Percentiles rank a stretch among this genome's conserved stretches.
phyloP scores from a whole-genome alignment of 495 filamentous ascomycete genomes.

The Evernia prunastri region DNA sequence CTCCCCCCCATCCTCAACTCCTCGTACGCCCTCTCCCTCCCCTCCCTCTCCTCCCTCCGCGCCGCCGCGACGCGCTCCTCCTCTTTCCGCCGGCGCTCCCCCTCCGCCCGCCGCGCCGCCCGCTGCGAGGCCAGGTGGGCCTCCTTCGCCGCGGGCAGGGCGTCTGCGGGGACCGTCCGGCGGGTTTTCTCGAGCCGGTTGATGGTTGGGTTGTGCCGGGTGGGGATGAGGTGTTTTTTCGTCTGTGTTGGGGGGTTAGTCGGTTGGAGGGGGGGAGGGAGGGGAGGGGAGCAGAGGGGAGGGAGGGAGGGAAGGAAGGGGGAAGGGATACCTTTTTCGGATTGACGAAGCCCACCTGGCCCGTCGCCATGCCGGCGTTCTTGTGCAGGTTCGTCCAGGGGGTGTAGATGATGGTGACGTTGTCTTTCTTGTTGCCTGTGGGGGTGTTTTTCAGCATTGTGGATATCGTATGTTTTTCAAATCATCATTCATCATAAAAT shows the following conservation, averaged over 20 bases:
- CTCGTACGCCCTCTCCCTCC: conserved; percentile 93
- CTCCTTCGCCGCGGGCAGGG: conserved; percentile 73
- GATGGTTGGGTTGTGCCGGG: conserved; percentile 80
- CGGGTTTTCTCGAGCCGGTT: conserved; percentile 97
- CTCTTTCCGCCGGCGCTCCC: conserved; percentile 68
- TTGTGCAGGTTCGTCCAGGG: conserved; percentile 97
- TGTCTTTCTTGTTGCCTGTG: conserved; percentile 94
- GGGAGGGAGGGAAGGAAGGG: neutral
- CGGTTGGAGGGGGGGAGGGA: neutral
- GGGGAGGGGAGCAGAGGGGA: neutral
- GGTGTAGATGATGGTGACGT: conserved; percentile 92
- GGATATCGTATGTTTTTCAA: too few relatives aligned
- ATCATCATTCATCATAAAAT: too few relatives aligned
- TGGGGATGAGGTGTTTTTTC: conserved; percentile 65
- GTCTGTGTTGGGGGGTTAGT: conserved; percentile 42
- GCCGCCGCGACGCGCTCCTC: conserved; percentile 74
- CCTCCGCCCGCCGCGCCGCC: conserved; percentile 58
- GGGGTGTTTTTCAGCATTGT: too few relatives aligned
- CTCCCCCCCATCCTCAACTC: conserved; percentile 48
- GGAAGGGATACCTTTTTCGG: conserved; percentile 46
- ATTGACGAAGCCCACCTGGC: conserved; percentile 94
- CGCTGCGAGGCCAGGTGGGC: conserved; percentile 60
- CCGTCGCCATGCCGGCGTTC: conserved; percentile 90
- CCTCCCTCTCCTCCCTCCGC: conserved; percentile 78
- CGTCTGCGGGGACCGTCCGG: conserved; percentile 67